Percentiles rank a stretch among this genome's conserved stretches.
phyloP scores from a whole-genome alignment of 495 filamentous ascomycete genomes.

The Usnea hakonensis region DNA sequence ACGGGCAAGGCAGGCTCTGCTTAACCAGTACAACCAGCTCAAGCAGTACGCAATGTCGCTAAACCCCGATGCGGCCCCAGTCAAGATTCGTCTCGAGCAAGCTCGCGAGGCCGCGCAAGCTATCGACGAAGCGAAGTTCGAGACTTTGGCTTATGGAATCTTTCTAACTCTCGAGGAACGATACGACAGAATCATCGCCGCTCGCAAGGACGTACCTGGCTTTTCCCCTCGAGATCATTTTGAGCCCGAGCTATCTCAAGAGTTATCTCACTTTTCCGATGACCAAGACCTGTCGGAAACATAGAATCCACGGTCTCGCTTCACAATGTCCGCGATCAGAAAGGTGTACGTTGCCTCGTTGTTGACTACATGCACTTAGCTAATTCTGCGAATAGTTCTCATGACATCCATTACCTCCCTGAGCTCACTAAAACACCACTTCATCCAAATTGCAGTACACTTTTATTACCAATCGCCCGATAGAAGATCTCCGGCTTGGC shows the following conservation, averaged over 20 bases:
- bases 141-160: conserved; percentile 4
- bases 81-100: conserved; percentile 18
- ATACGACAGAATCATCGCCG: conserved; percentile 2
- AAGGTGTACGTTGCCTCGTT: background rate
- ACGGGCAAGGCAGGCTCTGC: background rate
- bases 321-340: background rate
- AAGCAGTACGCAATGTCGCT: conserved; percentile 10
- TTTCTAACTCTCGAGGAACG: conserved; percentile 15
- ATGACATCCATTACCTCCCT: background rate
- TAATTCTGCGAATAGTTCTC: background rate
- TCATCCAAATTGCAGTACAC: background rate
- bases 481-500: background rate
- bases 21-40: conserved; percentile 6
- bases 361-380: background rate
- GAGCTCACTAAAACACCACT: background rate
- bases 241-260: background rate
- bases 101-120: conserved; percentile 13
- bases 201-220: background rate
- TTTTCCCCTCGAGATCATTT: background rate
- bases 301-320: background rate
- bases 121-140: conserved; percentile 12
- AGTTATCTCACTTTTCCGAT: background rate
- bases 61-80: conserved; percentile 6
- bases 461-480: background rate
- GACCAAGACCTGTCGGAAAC: background rate